Evolutionary conservation across 1,284 basidiomycete species (phyloP).

Genomic region (Irpex lacteus): DNA sequence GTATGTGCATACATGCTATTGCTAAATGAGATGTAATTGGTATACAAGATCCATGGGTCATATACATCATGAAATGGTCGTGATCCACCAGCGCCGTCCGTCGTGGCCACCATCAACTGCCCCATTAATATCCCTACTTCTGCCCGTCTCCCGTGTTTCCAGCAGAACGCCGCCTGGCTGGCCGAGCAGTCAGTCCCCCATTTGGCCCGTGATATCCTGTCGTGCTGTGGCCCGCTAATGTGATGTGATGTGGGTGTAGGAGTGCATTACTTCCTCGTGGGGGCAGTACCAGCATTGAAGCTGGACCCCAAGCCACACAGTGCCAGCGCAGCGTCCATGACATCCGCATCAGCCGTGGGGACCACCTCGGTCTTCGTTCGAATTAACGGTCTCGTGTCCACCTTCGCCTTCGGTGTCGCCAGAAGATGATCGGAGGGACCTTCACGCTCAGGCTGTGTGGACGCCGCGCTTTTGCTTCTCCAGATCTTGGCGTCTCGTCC

Average conservation of each 20-base stretch:
- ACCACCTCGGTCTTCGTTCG: not conserved
- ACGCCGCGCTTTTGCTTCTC: not conserved
- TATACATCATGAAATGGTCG: not conserved
- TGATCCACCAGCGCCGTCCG: not conserved
- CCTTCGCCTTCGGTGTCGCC: not conserved
- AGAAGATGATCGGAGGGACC: not conserved
- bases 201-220: not conserved
- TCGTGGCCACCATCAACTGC: too few species aligned
- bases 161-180: not conserved
- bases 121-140: too few species aligned
- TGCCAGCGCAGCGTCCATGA: conserved; percentile 13
- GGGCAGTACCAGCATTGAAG: not conserved
- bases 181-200: not conserved
- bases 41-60: not conserved
- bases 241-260: not conserved
- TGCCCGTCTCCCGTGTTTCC: not conserved
- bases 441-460: not conserved
- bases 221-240: not conserved
- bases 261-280: not conserved
- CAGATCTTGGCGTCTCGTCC: conserved; percentile 5
- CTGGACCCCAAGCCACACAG: conserved; percentile 11
- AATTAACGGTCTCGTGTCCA: not conserved
- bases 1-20: not conserved
- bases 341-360: conserved; percentile 3
- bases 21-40: not conserved